phyloP scores from a whole-genome alignment of 2,329 filamentous ascomycete genomes.

The Diaporthe velutina region DNA sequence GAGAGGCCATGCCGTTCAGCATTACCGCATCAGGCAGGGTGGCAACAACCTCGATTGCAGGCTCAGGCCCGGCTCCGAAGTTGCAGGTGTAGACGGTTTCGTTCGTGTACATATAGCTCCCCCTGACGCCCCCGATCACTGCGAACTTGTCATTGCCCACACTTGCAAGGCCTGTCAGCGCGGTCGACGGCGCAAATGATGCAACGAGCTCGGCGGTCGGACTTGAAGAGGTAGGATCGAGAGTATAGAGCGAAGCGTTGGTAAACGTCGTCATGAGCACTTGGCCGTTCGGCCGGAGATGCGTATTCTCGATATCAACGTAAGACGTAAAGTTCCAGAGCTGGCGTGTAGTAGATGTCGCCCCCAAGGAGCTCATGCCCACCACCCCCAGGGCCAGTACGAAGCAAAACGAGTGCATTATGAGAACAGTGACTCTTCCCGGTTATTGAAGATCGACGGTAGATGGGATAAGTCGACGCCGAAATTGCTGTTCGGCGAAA shows the following conservation, averaged over 20 bases:
- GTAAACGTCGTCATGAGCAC: conserved; percentile 34
- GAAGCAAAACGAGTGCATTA: neutral
- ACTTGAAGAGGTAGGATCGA: conserved; percentile 23
- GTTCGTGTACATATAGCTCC: conserved; percentile 37
- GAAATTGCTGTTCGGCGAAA: neutral
- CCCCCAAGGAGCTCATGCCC: conserved; percentile 3
- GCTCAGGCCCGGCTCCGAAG: conserved; percentile 32
- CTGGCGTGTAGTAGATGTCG: conserved; percentile 1
- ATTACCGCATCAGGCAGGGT: conserved; percentile 38
- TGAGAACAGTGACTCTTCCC: neutral
- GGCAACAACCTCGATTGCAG: conserved; percentile 33
- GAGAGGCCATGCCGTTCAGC: conserved; percentile 38
- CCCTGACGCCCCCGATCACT: conserved; percentile 33
- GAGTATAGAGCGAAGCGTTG: conserved; percentile 29
- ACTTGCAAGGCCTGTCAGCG: conserved; percentile 24
- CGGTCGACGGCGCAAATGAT: conserved; percentile 22
- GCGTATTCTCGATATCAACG: conserved; percentile 34
- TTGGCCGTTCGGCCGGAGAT: conserved; percentile 32
- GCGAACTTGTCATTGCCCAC: conserved; percentile 35
- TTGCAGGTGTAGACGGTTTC: conserved; percentile 40
- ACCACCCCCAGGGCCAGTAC: neutral
- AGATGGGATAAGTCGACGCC: neutral
- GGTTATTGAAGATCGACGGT: neutral
- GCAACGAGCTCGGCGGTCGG: conserved; percentile 30
- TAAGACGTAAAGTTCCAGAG: conserved; percentile 35